Evolutionary conservation across 2,329 filamentous ascomycete genomes (phyloP), one percentile per base, ranked within the genome.

Genomic region (Ascochyta fabae): DNA sequence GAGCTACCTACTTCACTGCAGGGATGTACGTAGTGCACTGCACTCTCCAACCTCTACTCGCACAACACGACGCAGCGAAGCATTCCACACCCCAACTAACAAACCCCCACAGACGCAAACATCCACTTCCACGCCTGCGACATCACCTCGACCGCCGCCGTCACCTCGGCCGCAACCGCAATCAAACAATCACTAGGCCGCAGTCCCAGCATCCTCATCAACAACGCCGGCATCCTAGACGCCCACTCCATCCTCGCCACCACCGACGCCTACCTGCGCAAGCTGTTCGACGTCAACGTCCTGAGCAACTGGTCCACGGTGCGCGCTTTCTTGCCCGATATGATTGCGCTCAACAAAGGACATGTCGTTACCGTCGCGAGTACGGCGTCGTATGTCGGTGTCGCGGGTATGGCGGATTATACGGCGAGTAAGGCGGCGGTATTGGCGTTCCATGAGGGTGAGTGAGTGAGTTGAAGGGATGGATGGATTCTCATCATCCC

Each of bases 331-430:
- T 54, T 77, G 6, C 74, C 74, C 3, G 64, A 65, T 41, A 77
- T 77, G 74, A 64, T 76, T 19, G 48, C 56, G 3, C 48, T 61
- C 16, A 70, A 75, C 52, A 79, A 66, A 68, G 84, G 84, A 3
- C 84, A 86, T 58, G 75, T 86, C 27, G 76, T 87, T 10, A 84
- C 82, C 0, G 76, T 86, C 13, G 83, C 84, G 3, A 83, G 80
- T 54, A 75, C 81, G 64, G 82, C 82, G 9, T 81, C 79, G 33
- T 85, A 81, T 62, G 53, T 83, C 5, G 72, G 74, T 0, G 59
- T 80, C 4, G 78, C 75, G 1, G 78, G 81, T 27, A 80, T 85
- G 58, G 79, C 79, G 9, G 81, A 84, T 58, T 86, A 86, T 66
- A 77, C 74, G 38, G 77, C 77, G 46, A 80, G 79, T 42, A 86